Base-by-base conservation (phyloP, 2,329 filamentous ascomycete species). In the Ilyonectria mors-panacis region DNA sequence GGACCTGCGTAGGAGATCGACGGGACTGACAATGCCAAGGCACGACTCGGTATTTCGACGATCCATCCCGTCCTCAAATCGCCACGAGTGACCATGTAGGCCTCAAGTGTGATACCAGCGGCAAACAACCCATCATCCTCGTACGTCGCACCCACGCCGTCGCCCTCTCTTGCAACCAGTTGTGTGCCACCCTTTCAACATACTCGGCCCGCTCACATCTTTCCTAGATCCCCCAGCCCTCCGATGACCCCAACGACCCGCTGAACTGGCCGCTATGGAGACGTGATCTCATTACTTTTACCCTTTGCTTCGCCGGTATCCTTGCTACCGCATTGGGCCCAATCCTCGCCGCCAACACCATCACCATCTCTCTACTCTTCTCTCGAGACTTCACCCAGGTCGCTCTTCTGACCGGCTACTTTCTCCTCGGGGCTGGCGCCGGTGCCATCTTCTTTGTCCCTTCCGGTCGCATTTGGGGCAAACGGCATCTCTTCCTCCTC, bases 171-270 rank as follows among this genome's bases (percentile, higher is more conserved):
- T 21, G 50, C 17, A 39, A 59, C 64, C 33, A 17, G 26, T 28
- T 15, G 2, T 44, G 7, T 26, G 37, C 53, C 44, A 30, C 13
- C 21, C 23, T 21, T 10, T 21, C 10, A 12, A n/a, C 45, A 28
- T 61, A 35, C 26, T n/a, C 39, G 33, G 54, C 23, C 48, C 30
- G 47, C 67, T 76, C 51, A 76, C 69, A 39, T 37, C 19, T 48
- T 33, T 35, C 33, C 12, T 63, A 86, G 84, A 83, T 86, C 6
- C 95, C 95, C 6, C 95, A 98, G 77, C 95, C 95, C 2, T 95
- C 92, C 69, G 92, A 97, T 80, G 94, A 97, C 78, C 94, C 93
- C 4, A 95, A 97, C 78, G 95, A 98, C 80, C 95, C 94, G 33
- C 85, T 97, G 70, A 87, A 86, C 78, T 98, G 94, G 95, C 92